A percentile compares a stretch with the other conserved stretches of the same genome.
Conservation (phyloP, 1,284 basidiomycete species). For the Irpex lacteus region DNA sequence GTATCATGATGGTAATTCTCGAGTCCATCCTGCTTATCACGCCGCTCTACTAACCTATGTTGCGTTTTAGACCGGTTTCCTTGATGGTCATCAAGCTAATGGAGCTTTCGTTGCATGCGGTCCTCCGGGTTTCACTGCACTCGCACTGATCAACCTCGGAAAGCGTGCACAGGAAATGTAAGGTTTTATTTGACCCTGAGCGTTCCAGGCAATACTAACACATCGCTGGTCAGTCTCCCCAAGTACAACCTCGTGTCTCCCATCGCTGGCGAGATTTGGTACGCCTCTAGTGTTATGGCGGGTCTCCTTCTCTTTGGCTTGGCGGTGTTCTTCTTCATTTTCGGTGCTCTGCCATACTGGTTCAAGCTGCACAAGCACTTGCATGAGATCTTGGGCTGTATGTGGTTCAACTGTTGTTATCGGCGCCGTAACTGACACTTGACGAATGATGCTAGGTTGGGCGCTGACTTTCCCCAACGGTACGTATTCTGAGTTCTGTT, state of each 20-base stretch:
- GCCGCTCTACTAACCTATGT: neutral
- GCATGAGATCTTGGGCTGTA: constrained; percentile 47
- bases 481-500: constrained; percentile 15
- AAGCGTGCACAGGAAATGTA: constrained; percentile 38
- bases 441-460: constrained; percentile 32
- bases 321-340: constrained; percentile 45
- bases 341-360: constrained; percentile 46
- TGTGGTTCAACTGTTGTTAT: constrained; percentile 15
- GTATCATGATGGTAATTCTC: constrained; percentile 42
- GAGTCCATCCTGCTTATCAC: neutral
- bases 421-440: neutral
- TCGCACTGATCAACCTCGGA: constrained; percentile 46
- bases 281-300: constrained; percentile 37
- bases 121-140: constrained; percentile 47
- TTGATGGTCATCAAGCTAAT: constrained; percentile 48
- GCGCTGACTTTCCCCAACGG: constrained; percentile 49
- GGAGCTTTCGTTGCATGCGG: constrained; percentile 47
- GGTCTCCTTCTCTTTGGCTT: constrained; percentile 44
- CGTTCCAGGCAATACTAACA: constrained; percentile 6
- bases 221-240: constrained; percentile 30
- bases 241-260: constrained; percentile 37
- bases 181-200: constrained; percentile 13
- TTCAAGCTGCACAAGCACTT: constrained; percentile 48
- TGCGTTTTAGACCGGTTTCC: constrained; percentile 40
- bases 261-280: constrained; percentile 47